phyloP scores from a whole-genome alignment of 2,329 filamentous ascomycete genomes.

The Malbranchea cinnamomea region DNA sequence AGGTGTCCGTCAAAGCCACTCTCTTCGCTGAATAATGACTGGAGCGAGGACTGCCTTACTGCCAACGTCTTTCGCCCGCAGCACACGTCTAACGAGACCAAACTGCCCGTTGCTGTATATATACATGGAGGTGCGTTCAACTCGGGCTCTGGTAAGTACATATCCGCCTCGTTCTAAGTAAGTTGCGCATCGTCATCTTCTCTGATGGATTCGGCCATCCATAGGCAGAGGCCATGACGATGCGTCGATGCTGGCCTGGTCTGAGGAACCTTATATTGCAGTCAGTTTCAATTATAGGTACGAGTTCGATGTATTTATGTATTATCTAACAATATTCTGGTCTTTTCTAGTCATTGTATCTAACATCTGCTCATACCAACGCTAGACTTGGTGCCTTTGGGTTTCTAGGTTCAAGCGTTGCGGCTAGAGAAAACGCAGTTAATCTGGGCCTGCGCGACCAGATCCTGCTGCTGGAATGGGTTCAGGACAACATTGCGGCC shows the following conservation, averaged over 20 bases:
- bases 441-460: constrained; percentile 26
- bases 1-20: constrained; percentile 8
- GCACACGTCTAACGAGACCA: constrained; percentile 8
- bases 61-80: constrained; percentile 26
- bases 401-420: constrained; percentile 46
- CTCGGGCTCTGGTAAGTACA: constrained; percentile 15
- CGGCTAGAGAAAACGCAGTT: constrained; percentile 39
- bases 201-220: neutral
- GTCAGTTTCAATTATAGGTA: constrained; percentile 32
- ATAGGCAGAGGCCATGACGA: constrained; percentile 39
- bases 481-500: constrained; percentile 16
- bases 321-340: neutral
- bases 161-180: neutral
- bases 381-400: constrained; percentile 38
- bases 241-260: constrained; percentile 44
- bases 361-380: neutral
- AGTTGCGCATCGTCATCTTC: neutral
- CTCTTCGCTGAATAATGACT: constrained; percentile 18
- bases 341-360: neutral
- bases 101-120: constrained; percentile 27
- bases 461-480: constrained; percentile 20
- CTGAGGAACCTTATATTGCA: constrained; percentile 28
- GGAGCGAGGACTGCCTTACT: constrained; percentile 31
- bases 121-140: constrained; percentile 28
- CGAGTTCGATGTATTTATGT: neutral